Percentiles rank a stretch among this genome's conserved stretches.
These are phyloP conservation scores for Hypoxylon lienhwacheense DNA, from an alignment of 495 filamentous ascomycete genomes.

Conservation along the genomic window DNA sequence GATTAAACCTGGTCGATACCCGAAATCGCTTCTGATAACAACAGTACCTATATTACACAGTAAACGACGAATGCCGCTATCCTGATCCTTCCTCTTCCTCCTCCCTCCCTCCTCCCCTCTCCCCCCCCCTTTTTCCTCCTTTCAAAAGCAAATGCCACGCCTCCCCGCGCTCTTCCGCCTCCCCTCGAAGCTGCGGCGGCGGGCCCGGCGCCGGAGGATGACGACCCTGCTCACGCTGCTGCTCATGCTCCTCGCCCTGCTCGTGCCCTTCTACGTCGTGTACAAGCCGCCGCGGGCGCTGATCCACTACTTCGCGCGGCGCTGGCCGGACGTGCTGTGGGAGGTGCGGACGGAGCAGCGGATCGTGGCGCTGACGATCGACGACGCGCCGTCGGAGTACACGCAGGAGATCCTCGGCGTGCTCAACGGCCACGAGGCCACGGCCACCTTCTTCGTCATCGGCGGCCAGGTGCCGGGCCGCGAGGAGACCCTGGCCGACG, in stretches of 20 bases:
- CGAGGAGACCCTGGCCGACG: constrained; percentile 59
- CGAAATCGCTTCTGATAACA: too few species aligned
- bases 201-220: constrained; percentile 58
- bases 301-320: constrained; percentile 66
- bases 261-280: constrained; percentile 62
- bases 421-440: constrained; percentile 58
- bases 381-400: constrained; percentile 76
- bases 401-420: constrained; percentile 70
- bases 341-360: constrained; percentile 59
- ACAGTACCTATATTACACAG: too few species aligned
- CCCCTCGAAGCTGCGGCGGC: constrained; percentile 54
- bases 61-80: constrained; percentile 20
- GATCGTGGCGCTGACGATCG: constrained; percentile 78
- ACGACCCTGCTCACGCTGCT: constrained; percentile 57
- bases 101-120: neutral
- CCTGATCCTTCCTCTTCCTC: neutral
- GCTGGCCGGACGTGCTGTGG: constrained; percentile 77
- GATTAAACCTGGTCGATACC: neutral
- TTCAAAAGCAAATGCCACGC: constrained; percentile 39
- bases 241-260: constrained; percentile 47
- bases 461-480: constrained; percentile 68
- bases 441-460: constrained; percentile 79
- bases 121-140: neutral
- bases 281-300: constrained; percentile 74
- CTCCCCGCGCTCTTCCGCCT: constrained; percentile 51